Base-by-base conservation (phyloP, 257 asterid genomes). In the Haberlea rhodopensis region DNA sequence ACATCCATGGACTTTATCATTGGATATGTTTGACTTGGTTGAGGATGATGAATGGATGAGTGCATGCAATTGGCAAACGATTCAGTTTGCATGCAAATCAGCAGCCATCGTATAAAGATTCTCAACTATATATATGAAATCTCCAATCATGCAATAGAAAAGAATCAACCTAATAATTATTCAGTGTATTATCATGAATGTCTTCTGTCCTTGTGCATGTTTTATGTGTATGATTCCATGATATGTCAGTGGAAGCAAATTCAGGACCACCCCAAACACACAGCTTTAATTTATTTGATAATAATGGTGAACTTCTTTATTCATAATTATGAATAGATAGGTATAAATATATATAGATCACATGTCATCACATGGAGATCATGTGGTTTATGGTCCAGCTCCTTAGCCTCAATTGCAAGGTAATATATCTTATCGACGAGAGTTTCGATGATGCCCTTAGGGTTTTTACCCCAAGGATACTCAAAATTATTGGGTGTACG, bases 301-400 rank as follows among this genome's bases (percentile, higher is more conserved):
- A 13, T 29, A 21, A 49, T 29, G 45, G 11, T 27, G 23, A 24
- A 13, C 48, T 49, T 11, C 32, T 53, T 18, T 27, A 58, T 58
- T 34, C 31, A 69, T 59, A 29, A 60, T 19, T 34, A 21, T 15
- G 43, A 49, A n/a, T 29, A 57, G 20, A 25, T 68, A n/a, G 26
- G 32, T 29, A 43, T 48, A 60, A 32, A 0, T 2, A 59, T 22
- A 58, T 55, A 56, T 49, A 25, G 9, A 57, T 74, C 85, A 80
- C 82, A 74, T 80, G 85, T 77, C 5, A 80, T 80, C 85, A 80
- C 85, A 74, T 80, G 85, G 80, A 79, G 75, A 68, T 60, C 72
- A 70, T 65, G 62, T 75, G 80, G 82, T 61, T 1, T 59, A 74
- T 74, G 82, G 80, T 77, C 82, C 85, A 32, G 15, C 43, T 32